Base-by-base conservation (phyloP, 768 basidiomycete species). In the Boletus patriciae region DNA sequence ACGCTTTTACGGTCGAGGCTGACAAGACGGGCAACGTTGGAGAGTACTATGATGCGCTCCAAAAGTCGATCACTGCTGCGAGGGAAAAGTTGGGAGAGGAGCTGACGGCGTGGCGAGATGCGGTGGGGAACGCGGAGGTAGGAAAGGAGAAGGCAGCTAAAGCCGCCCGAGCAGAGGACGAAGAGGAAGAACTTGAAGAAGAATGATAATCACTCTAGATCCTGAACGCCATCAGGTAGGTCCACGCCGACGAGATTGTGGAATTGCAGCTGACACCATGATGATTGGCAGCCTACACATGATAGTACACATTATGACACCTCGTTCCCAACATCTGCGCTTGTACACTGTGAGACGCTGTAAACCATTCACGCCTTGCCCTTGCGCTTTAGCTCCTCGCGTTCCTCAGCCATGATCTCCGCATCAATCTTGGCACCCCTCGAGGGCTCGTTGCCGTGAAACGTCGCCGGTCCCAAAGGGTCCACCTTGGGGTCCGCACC, bases 31-130 rank as follows among this genome's bases (percentile, higher is more conserved):
- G 11, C 11, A 29, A 50, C 3, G 9, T 15, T 0, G 12, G 43
- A 15, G 61, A 55, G 33, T 87, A 85, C 65, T 90, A 89, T 55
- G 66, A 70, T 1, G 73, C 70, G 3, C 69, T 91, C 40, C 74
- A 77, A 57, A 70, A 62, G 6, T 75, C 83, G 19, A 74, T 91
- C 48, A 73, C 72, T 34, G 71, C 75, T 36, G 86, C 86, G 29
- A 83, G 76, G 59, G 75, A 74, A 42, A 73, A 77, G 29, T 61
- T 88, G 5, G 90, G 90, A 11, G 77, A 83, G 43, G 86, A 90
- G 60, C 68, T 92, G 69, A 91, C 90, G 0, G 78, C 69, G 6
- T 91, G 88, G 90, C 79, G 86, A 63, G 88, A 92, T 70, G 79
- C 80, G 7, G 84, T 90, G 6, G 87, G 88, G 13, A 86, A 79